These are phyloP conservation scores for Lachancea cidri DNA, from an alignment of 805 yeast genomes.

Conservation along the genomic window DNA sequence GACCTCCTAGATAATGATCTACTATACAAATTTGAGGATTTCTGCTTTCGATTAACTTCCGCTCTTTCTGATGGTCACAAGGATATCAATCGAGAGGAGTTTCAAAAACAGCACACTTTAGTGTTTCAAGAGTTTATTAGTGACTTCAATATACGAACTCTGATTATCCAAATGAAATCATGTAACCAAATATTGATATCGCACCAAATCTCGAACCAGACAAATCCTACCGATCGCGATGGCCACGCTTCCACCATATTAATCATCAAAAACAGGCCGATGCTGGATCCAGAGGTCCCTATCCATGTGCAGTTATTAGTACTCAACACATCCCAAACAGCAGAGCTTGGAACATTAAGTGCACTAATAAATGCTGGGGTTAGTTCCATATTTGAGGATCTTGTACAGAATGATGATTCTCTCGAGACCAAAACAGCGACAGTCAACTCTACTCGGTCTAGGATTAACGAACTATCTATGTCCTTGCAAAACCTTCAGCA, in stretches of 20 bases:
- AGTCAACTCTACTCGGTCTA: constrained; percentile 49
- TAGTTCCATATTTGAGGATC: constrained; percentile 61
- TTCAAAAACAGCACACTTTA: background rate
- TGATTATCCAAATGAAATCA: background rate
- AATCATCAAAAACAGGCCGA: constrained; percentile 41
- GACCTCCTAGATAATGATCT: background rate
- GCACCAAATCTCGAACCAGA: background rate
- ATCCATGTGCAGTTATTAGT: constrained; percentile 34
- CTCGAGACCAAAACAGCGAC: constrained; percentile 27
- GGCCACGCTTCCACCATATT: constrained; percentile 21
- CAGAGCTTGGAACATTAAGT: constrained; percentile 46
- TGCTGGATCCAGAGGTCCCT: constrained; percentile 17
- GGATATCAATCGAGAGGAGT: background rate
- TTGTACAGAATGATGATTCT: constrained; percentile 6
- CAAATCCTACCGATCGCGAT: constrained; percentile 5
- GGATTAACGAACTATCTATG: constrained; percentile 60
- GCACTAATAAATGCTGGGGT: constrained; percentile 59
- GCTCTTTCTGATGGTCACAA: background rate
- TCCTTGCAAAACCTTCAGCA: constrained; percentile 66
- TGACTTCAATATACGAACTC: background rate
- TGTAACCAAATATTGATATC: background rate
- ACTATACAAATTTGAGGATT: background rate
- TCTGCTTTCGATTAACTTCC: constrained; percentile 3
- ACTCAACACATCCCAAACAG: constrained; percentile 31
- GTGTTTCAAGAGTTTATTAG: background rate